Conservation (phyloP, 805 yeast genomes). For the Wickerhamomyces queroliae region DNA sequence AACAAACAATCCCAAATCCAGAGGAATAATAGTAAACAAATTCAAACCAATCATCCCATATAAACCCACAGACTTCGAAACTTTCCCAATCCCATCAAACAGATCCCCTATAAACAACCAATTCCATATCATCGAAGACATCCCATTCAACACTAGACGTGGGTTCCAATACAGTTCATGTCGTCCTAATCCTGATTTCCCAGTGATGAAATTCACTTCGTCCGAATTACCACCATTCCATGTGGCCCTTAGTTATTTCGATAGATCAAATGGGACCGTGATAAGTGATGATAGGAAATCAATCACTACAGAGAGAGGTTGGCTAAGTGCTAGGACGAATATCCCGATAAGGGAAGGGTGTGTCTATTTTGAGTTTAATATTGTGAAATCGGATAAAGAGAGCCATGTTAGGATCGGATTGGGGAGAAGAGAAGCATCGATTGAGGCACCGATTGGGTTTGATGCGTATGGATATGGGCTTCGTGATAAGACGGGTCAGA, state of each 20-base stretch:
- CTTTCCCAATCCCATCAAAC: conserved; percentile 6
- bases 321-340: conserved; percentile 74
- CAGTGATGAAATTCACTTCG: conserved; percentile 56
- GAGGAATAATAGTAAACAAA: conserved; percentile 10
- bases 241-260: conserved; percentile 58
- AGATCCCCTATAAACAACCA: conserved; percentile 7
- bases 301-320: conserved; percentile 64
- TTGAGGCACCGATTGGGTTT: conserved; percentile 94
- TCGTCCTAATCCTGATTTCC: conserved; percentile 57
- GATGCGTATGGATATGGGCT: conserved; percentile 93
- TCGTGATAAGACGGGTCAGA: conserved; percentile 72
- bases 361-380: conserved; percentile 73
- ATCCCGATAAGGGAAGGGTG: conserved; percentile 72
- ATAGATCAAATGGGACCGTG: conserved; percentile 55
- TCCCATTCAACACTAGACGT: conserved; percentile 64
- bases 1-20: background rate
- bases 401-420: conserved; percentile 79
- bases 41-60: conserved; percentile 19
- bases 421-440: conserved; percentile 76
- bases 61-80: conserved; percentile 15
- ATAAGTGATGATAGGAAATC: conserved; percentile 31
- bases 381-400: conserved; percentile 32
- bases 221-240: conserved; percentile 67
- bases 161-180: conserved; percentile 82
- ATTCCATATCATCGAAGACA: conserved; percentile 58